phyloP scores from a whole-genome alignment of 140 eudicot genomes.

The Anethum foeniculum region DNA sequence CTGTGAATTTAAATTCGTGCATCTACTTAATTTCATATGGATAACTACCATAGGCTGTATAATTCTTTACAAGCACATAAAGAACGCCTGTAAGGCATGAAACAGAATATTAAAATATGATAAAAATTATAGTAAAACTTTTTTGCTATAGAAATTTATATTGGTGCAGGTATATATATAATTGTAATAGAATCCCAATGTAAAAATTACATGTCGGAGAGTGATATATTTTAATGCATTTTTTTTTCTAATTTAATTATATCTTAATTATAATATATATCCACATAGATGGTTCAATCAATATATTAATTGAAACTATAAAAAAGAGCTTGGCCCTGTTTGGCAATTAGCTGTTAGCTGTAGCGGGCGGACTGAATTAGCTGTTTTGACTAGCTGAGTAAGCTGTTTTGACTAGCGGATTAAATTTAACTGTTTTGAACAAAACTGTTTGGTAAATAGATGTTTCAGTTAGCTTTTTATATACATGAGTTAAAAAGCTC shows the following conservation, averaged over 20 bases:
- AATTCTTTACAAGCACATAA: background rate
- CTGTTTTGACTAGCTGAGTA: too few relatives aligned
- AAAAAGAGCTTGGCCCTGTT: too few relatives aligned
- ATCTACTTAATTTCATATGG: background rate
- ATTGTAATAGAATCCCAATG: background rate
- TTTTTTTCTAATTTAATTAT: background rate
- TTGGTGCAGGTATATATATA: background rate
- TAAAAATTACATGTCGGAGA: background rate
- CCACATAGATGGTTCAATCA: background rate
- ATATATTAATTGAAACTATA: too few relatives aligned
- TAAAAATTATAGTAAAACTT: background rate
- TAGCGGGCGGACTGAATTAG: too few relatives aligned
- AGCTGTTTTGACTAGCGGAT: too few relatives aligned
- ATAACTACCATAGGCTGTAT: background rate
- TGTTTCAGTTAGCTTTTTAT: too few relatives aligned
- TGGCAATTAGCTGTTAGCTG: too few relatives aligned
- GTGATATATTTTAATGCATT: background rate
- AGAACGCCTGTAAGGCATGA: background rate
- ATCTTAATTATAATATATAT: background rate
- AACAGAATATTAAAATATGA: background rate
- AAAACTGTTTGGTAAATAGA: too few relatives aligned
- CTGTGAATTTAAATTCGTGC: background rate
- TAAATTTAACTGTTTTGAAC: too few relatives aligned
- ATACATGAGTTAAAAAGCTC: too few relatives aligned
- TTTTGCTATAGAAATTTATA: background rate